A percentile compares a stretch with the other conserved stretches of the same genome.
phyloP scores from a whole-genome alignment of 345 rosid genomes.

The Chamaenerion angustifolium region DNA sequence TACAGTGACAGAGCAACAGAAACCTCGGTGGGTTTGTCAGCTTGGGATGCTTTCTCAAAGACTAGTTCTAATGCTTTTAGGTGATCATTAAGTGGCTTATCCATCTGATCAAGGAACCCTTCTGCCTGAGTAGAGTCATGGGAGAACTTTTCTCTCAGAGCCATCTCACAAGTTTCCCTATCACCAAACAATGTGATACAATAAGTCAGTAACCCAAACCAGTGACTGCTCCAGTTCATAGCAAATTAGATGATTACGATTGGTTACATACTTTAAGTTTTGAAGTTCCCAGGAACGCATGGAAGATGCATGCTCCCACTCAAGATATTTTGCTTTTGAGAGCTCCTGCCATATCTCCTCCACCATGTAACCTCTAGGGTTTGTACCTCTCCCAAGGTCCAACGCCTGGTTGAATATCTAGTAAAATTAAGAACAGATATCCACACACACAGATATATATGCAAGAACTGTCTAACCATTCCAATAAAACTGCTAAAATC shows the following conservation, averaged over 20 bases:
- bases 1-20: background rate
- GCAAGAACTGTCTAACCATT: too few relatives aligned
- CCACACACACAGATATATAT: too few relatives aligned
- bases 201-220: background rate
- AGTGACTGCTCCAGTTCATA: background rate
- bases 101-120: constrained; percentile 35
- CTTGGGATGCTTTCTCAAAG: constrained; percentile 54
- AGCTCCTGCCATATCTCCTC: constrained; percentile 92
- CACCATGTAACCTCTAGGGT: constrained; percentile 50
- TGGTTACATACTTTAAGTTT: constrained; percentile 67
- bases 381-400: constrained; percentile 71
- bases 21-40: constrained; percentile 57
- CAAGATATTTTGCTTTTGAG: constrained; percentile 67
- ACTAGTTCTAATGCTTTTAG: constrained; percentile 42
- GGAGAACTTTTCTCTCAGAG: constrained; percentile 51
- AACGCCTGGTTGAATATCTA: constrained; percentile 47
- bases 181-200: constrained; percentile 3
- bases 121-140: constrained; percentile 36
- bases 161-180: constrained; percentile 73
- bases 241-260: constrained; percentile 5
- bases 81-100: constrained; percentile 20
- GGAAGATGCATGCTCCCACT: constrained; percentile 63
- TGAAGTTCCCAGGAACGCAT: constrained; percentile 62
- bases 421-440: too few relatives aligned
- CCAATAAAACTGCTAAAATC: background rate